Base-by-base conservation (phyloP, 2,329 filamentous ascomycete genomes). In the Beauveria caledonica region DNA sequence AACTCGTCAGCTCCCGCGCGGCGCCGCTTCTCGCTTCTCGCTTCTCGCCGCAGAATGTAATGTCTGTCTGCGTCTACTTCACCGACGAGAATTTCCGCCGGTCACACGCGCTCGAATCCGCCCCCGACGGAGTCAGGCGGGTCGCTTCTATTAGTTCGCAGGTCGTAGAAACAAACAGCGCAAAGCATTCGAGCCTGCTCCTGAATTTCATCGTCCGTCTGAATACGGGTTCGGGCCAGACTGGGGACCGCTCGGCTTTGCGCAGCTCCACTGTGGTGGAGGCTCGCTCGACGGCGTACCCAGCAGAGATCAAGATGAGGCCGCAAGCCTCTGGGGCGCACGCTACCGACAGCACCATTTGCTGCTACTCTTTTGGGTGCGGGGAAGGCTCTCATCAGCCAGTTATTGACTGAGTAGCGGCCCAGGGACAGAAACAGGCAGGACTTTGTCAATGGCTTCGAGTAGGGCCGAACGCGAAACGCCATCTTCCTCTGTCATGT, bases 391-490 rank as follows among this genome's bases (percentile, higher is more conserved):
- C 33, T 36, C 11, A 36, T 8, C 23, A 21, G 29, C 33, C 33
- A 33, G 29, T 1, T 33, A 33, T 11, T 5, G 5, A 33, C 19
- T 11, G 36, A 21, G 25, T 40, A 42, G 36, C 50, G 36, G 15
- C 33, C 17, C 21, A 48, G n/a, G 9, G 21, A 51, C 45, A 58
- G 21, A 58, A 46, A 42, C 45, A 48, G 29, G 45, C 56, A 50
- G 33, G 45, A 39, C 17, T 10, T 42, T 10, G 40, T 23, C 8
- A 44, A 52, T 29, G 48, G 48, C 48, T 52, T 25, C 21, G 40
- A 60, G 40, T 48, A 53, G 58, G 58, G 25, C 58, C 58, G 58
- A 60, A 60, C 49, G 8, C 36, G 36, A 52, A 59, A 36, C 56
- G 56, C 56, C 56, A 51, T 52, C 21, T 59, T 51, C 49, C 13